phyloP scores from a whole-genome alignment of 495 filamentous ascomycete genomes.

The Aspergillus diversus region DNA sequence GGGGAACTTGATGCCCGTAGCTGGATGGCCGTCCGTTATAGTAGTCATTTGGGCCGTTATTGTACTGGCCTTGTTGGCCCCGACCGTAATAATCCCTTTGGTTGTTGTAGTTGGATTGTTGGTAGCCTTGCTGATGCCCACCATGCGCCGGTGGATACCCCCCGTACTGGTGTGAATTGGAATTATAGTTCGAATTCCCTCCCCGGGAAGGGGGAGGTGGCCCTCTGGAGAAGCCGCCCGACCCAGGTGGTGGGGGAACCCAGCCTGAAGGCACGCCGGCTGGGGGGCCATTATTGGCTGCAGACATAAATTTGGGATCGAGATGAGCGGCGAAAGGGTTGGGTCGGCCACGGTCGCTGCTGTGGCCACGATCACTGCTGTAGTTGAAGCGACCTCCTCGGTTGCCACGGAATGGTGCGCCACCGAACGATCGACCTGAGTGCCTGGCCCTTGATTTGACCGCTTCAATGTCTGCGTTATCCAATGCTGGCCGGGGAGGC shows the following conservation, averaged over 20 bases:
- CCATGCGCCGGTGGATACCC: not conserved
- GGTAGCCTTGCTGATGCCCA: conserved; percentile 31
- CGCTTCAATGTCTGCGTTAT: conserved; percentile 70
- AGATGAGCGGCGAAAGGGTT: conserved; percentile 60
- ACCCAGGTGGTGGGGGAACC: conserved; percentile 39
- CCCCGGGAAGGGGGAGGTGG: conserved; percentile 49
- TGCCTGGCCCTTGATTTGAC: conserved; percentile 62
- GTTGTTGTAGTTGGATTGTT: conserved; percentile 27
- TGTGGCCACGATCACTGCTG: conserved; percentile 14
- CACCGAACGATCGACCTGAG: conserved; percentile 65
- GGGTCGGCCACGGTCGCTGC: conserved; percentile 36
- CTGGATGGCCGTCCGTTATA: conserved; percentile 28
- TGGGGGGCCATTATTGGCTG: conserved; percentile 32
- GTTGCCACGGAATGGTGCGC: conserved; percentile 59
- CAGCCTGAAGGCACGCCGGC: conserved; percentile 41
- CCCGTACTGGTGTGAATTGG: conserved; percentile 17
- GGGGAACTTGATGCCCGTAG: conserved; percentile 33
- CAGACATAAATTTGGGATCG: conserved; percentile 53
- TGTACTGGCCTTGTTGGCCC: conserved; percentile 36
- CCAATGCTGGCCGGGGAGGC: conserved; percentile 68
- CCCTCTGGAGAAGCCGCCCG: conserved; percentile 40
- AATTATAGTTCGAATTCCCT: conserved; percentile 32
- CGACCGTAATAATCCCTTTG: conserved; percentile 35
- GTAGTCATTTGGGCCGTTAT: conserved; percentile 21
- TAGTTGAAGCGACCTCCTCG: conserved; percentile 59